A percentile compares a stretch with the other conserved stretches of the same genome.
Conservation (phyloP, 768 basidiomycete genomes). For the Agrocybe praecox region DNA sequence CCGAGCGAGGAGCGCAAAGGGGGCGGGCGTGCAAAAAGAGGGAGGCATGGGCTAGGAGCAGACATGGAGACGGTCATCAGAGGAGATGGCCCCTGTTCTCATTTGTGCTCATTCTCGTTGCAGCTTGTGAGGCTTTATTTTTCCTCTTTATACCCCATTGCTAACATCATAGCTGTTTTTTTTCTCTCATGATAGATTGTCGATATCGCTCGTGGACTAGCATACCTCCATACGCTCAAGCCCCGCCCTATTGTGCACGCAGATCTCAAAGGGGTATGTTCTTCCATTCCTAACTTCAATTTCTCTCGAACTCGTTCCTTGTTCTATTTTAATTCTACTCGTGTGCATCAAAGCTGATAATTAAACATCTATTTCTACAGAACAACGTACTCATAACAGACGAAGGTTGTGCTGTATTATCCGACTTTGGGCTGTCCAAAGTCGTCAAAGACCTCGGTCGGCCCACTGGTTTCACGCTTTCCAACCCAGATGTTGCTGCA, state of each 20-base stretch:
- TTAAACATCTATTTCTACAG: constrained; percentile 21
- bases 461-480: constrained; percentile 30
- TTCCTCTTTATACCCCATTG: neutral
- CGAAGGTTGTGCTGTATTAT: constrained; percentile 39
- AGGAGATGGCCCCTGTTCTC: no score
- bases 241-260: constrained; percentile 35
- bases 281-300: neutral
- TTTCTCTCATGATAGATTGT: constrained; percentile 31
- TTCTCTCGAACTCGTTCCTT: neutral
- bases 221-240: constrained; percentile 42
- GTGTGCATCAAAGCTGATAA: neutral
- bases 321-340: neutral
- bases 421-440: constrained; percentile 47
- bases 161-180: neutral
- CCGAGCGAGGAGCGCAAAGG: no score
- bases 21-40: no score
- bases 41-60: no score
- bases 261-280: constrained; percentile 29
- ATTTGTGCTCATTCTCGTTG: no score
- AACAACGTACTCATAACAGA: constrained; percentile 48
- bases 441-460: constrained; percentile 30
- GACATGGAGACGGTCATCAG: no score
- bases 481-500: constrained; percentile 20
- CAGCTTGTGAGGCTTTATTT: constrained; percentile 31
- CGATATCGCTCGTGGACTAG: constrained; percentile 44